These are phyloP conservation scores for Hsuehochloa calcarea DNA, from an alignment of 176 grass and related monocot genomes.

Conservation along the genomic window DNA sequence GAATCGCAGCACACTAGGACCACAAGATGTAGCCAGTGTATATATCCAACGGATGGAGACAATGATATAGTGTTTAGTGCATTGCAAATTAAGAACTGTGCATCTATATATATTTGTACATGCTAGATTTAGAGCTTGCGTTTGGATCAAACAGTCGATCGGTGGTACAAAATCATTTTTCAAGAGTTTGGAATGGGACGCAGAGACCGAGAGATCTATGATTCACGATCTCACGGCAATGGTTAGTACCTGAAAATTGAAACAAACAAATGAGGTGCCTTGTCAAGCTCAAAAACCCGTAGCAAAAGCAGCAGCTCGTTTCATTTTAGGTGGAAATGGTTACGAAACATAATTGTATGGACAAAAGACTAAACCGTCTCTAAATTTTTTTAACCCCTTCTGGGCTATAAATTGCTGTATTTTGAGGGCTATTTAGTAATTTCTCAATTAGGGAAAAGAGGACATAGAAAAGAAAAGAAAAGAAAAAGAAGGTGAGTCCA, in stretches of 20 bases:
- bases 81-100: background rate
- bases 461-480: too few relatives aligned
- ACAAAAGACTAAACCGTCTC: too few relatives aligned
- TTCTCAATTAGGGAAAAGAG: too few relatives aligned
- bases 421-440: too few relatives aligned
- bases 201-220: background rate
- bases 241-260: background rate
- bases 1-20: background rate
- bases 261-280: background rate
- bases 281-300: background rate
- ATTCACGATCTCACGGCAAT: background rate
- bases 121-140: background rate
- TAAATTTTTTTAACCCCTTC: too few relatives aligned
- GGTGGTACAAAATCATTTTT: background rate
- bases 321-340: background rate
- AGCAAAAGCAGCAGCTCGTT: background rate
- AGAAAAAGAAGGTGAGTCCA: too few relatives aligned
- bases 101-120: background rate
- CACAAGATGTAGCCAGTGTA: too few relatives aligned
- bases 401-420: too few relatives aligned
- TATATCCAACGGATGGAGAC: background rate
- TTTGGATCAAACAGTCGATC: background rate
- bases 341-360: too few relatives aligned
- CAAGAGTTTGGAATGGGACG: background rate
- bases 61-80: background rate